Conservation (phyloP, 148 eudicot genomes). For the Chenopodium suecicum region DNA sequence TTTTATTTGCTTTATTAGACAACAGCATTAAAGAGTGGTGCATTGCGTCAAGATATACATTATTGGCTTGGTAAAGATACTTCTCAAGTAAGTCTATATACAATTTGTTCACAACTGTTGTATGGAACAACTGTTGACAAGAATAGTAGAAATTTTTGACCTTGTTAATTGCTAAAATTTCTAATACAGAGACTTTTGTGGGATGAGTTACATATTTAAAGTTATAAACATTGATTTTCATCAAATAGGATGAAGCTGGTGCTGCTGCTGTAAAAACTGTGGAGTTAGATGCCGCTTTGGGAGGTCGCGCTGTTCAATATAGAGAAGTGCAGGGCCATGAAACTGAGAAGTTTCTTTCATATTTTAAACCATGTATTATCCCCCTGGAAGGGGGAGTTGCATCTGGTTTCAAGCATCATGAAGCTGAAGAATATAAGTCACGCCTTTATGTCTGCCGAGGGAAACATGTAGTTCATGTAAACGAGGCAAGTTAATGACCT, state of each 20-base stretch:
- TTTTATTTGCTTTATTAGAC: slow-evolving; percentile 47
- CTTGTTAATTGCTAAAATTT: not conserved
- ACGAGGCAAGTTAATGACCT: slow-evolving; percentile 56
- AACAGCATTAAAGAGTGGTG: slow-evolving; percentile 69
- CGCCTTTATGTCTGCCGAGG: slow-evolving; percentile 85
- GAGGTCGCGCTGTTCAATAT: slow-evolving; percentile 97
- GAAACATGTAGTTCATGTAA: slow-evolving; percentile 91
- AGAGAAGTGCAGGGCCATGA: slow-evolving; percentile 97
- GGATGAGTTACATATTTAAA: slow-evolving; percentile 4
- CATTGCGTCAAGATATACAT: slow-evolving; percentile 84
- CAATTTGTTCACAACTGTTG: not conserved
- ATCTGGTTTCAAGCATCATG: slow-evolving; percentile 79
- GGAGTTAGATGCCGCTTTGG: slow-evolving; percentile 93
- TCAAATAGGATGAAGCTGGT: slow-evolving; percentile 89
- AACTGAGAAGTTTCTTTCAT: slow-evolving; percentile 96
- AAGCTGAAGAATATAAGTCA: slow-evolving; percentile 59
- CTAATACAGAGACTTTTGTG: not conserved
- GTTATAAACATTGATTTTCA: slow-evolving; percentile 24
- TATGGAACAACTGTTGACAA: not conserved
- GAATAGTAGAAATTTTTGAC: not conserved
- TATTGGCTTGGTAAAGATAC: slow-evolving; percentile 98
- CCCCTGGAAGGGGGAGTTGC: slow-evolving; percentile 90
- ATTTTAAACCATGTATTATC: slow-evolving; percentile 96
- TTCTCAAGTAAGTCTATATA: slow-evolving; percentile 60
- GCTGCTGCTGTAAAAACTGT: slow-evolving; percentile 82